Evolutionary conservation across 2,329 filamentous ascomycete species (phyloP), one percentile per base, ranked within the genome.

Genomic region (Aureobasidium sp.): DNA sequence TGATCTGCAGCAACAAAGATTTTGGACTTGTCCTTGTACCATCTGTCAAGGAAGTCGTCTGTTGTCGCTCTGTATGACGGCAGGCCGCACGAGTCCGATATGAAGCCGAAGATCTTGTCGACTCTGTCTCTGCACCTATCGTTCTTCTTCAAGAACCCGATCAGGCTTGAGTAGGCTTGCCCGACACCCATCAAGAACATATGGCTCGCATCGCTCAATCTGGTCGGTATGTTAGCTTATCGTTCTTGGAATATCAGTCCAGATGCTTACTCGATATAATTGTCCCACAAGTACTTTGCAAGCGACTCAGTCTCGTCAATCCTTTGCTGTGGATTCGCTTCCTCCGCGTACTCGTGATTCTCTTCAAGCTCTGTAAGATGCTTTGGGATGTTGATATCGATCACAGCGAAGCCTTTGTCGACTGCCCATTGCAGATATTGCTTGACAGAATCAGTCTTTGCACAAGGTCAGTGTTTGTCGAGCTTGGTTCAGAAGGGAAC

Each of bases 251-350:
- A 21, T 21, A 21, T 21, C 21, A 21, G 21, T 21, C 21, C 21
- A 21, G 21, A 21, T 21, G 21, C 78, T 68, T 74, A 84, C 78
- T 96, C 90, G 25, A 99, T 85, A 70, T 97, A 97, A 71, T 99
- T 99, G 68, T 97, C 92, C 94, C 94, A 99, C 14, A 99, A 78
- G 70, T 96, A 97, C 63, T 83, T 85, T 5, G 93, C 85, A 11
- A 97, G 78, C 64, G 93, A 86, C 64, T 88, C 85, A 0, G 81
- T 82, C 59, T 79, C 79, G 29, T 72, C 72, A 8, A 70, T 71
- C 36, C 77, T 72, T 30, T 73, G 71, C 14, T 69, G 63, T 25
- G 68, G 63, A 84, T 86, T 72, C n/a, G 14, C 29, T 84, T 83
- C 60, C 70, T 75, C 67, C 66, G 75, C 63, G 61, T 75, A 74